phyloP scores from a whole-genome alignment of 1,139 yeast species.

The Pichia sp. region DNA sequence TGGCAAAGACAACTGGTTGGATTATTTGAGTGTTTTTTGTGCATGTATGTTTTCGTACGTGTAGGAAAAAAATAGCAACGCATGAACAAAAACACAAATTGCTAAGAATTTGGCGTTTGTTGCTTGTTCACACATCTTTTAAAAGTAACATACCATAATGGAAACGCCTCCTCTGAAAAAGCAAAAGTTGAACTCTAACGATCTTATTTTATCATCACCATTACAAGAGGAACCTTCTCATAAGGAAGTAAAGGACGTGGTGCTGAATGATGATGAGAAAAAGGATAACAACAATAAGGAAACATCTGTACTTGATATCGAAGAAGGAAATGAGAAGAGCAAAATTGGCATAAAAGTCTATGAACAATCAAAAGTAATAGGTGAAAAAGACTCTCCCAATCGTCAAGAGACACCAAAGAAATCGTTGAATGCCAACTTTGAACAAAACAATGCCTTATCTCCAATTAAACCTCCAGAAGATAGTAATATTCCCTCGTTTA shows the following conservation, averaged over 20 bases:
- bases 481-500: neutral
- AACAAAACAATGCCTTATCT: neutral
- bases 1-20: too few relatives aligned
- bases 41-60: too few relatives aligned
- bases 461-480: neutral
- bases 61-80: too few relatives aligned
- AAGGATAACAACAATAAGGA: neutral
- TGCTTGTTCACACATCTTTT: neutral
- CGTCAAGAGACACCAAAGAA: neutral
- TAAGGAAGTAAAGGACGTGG: neutral
- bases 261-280: neutral
- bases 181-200: conserved; percentile 1
- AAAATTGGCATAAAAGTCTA: neutral
- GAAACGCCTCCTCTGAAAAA: conserved; percentile 5
- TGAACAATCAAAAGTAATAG: too few relatives aligned
- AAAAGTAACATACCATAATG: neutral
- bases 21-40: too few relatives aligned
- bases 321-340: neutral
- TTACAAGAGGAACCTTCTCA: neutral
- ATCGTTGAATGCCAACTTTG: neutral
- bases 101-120: neutral
- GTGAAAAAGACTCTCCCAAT: neutral
- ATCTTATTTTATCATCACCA: neutral
- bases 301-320: neutral
- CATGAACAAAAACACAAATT: neutral